Percentiles rank a stretch among this genome's conserved stretches.
phyloP scores from a whole-genome alignment of 1,284 basidiomycete species.

The Cryptococcus sp. region DNA sequence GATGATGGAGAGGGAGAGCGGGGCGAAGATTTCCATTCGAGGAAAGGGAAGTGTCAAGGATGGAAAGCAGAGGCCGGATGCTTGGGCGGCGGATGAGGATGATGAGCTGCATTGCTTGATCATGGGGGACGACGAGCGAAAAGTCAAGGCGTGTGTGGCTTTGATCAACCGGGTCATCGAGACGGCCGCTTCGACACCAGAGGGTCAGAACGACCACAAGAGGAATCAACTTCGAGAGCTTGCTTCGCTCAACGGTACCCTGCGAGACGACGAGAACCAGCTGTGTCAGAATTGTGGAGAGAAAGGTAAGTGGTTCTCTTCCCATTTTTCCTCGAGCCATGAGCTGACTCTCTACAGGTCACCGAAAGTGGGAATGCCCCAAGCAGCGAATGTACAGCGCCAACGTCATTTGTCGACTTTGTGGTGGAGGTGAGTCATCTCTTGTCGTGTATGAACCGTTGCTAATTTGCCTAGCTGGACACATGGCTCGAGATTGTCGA shows the following conservation, averaged over 20 bases:
- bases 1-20: constrained; percentile 97
- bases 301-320: constrained; percentile 39
- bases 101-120: constrained; percentile 99
- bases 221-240: constrained; percentile 97
- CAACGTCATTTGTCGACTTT: constrained; percentile 94
- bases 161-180: constrained; percentile 98
- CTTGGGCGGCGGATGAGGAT: constrained; percentile 91
- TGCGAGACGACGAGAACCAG: constrained; percentile 99
- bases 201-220: constrained; percentile 99
- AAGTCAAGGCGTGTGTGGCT: constrained; percentile 82
- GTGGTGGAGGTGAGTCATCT: constrained; percentile 62
- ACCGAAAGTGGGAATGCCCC: constrained; percentile 95
- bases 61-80: constrained; percentile 89
- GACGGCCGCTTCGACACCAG: constrained; percentile 96
- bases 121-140: constrained; percentile 84
- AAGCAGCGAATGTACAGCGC: constrained; percentile 94
- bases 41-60: constrained; percentile 99
- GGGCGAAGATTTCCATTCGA: constrained; percentile 96
- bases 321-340: constrained; percentile 1
- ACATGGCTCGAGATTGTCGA: constrained; percentile 94
- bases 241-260: constrained; percentile 94
- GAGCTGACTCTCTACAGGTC: too few species aligned
- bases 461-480: constrained; percentile 52
- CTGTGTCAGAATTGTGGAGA: constrained; percentile 97
- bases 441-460: background rate